Evolutionary conservation across 345 rosid genomes (phyloP), one percentile per base, ranked within the genome.

Genomic region (Trapa incisa): DNA sequence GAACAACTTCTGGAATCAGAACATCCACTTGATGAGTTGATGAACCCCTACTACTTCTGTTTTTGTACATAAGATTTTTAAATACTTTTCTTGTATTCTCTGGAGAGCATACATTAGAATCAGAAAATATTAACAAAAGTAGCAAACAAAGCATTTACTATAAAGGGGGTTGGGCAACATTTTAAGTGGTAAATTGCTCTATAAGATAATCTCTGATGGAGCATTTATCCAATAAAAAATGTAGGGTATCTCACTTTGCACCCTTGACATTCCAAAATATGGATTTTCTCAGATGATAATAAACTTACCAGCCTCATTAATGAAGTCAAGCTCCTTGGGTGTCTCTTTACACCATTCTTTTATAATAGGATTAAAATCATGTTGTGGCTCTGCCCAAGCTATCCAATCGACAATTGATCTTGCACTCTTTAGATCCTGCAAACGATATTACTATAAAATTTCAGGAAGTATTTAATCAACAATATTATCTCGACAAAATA

Each of bases 331-430:
- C 76, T 93, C 98, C 79, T 88, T 90, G 37, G 98, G 97, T 71
- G 92, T 92, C 85, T 93, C 98, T 74, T 84, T 93, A 85, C 98
- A 93, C 97, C 97, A 93, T 73, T 93, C 98, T 79, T 93, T 97
- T 67, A 93, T 90, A 82, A 93, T 84, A 68, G 98, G 98, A 71
- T 87, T 90, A 70, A 93, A 90, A 77, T 88, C 71, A 56, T 82
- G 89, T 58, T 88, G 96, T 41, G 98, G 98, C 76, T 92, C 98
- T 68, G 96, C 96, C 98, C 96, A 92, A 12, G 98, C 96, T 71
- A 92, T 88, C 96, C 98, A 93, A 78, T 88, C 94, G 76, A 88
- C 86, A 70, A 93, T 79, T 37, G 97, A 78, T 75, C 90, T 93
- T 36, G 98, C 88, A 81, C 85, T 87, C 82, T 84, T 90, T 43